Evolutionary conservation across 176 grass and related monocot genomes (phyloP).

Genomic region (Cenchrus fungigraminus): DNA sequence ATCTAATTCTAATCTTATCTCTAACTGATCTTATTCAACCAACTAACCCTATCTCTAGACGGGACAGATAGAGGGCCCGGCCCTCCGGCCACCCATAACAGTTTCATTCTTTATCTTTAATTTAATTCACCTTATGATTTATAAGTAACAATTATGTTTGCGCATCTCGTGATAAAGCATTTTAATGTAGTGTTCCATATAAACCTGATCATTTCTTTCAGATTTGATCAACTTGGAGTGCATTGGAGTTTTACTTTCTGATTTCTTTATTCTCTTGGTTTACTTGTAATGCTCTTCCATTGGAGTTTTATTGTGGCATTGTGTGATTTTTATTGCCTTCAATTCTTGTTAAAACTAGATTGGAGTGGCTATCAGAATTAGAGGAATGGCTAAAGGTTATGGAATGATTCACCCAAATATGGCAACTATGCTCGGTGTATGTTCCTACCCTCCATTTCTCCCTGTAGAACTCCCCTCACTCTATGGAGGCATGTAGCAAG

Average conservation of each 20-base stretch:
- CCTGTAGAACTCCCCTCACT: neutral
- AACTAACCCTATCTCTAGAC: no score
- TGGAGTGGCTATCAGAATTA: conserved; percentile 79
- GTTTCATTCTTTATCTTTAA: conserved; percentile 2
- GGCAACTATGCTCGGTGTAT: conserved; percentile 98
- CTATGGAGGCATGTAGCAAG: conserved; percentile 2
- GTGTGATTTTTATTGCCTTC: conserved; percentile 16
- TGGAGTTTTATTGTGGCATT: conserved; percentile 13
- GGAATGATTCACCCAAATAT: conserved; percentile 99
- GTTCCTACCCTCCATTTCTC: conserved; percentile 29
- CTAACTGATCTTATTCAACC: no score
- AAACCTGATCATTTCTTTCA: conserved; percentile 39
- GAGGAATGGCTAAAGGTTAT: conserved; percentile 99
- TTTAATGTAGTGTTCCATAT: neutral
- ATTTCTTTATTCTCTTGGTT: conserved; percentile 32
- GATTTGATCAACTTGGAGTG: conserved; percentile 87
- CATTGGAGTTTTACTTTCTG: neutral
- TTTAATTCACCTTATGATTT: neutral
- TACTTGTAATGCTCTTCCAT: conserved; percentile 8
- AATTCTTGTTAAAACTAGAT: conserved; percentile 65
- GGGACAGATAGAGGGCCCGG: no score
- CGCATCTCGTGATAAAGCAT: neutral
- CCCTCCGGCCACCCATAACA: no score
- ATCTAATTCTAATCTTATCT: no score
- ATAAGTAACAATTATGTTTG: neutral